These are phyloP conservation scores for Vitis vinifera DNA, from an alignment of 164 flowering plant genomes.

Conservation along the genomic window DNA sequence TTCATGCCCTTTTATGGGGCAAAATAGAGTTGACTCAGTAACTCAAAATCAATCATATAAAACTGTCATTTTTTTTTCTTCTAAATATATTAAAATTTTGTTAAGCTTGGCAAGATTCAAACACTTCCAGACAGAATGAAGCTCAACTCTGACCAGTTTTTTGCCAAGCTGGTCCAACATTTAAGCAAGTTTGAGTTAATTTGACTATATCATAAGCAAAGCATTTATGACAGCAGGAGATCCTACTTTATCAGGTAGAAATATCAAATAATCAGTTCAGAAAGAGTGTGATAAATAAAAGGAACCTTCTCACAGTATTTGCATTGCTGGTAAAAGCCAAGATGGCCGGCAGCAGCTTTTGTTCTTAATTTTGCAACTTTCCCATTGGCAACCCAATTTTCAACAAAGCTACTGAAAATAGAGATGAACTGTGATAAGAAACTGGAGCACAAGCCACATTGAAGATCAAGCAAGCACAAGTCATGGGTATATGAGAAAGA, in stretches of 20 bases:
- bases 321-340: conserved; percentile 83
- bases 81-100: background rate
- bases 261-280: background rate
- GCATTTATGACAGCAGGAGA: too few relatives aligned
- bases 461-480: background rate
- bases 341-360: conserved; percentile 45
- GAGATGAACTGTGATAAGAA: conserved; percentile 7
- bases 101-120: background rate
- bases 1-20: background rate
- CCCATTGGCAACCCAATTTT: conserved; percentile 61
- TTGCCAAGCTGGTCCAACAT: too few relatives aligned
- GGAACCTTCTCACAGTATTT: conserved; percentile 84
- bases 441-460: background rate
- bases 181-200: too few relatives aligned
- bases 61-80: too few relatives aligned
- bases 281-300: background rate
- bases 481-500: background rate
- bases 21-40: background rate
- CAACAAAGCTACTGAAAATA: conserved; percentile 55
- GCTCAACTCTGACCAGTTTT: too few relatives aligned
- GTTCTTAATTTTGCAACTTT: conserved; percentile 57
- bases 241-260: too few relatives aligned
- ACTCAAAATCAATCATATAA: background rate
- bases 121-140: background rate
- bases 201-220: too few relatives aligned